phyloP scores from a whole-genome alignment of 2,329 filamentous ascomycete species.

The Penicillium digitatum region DNA sequence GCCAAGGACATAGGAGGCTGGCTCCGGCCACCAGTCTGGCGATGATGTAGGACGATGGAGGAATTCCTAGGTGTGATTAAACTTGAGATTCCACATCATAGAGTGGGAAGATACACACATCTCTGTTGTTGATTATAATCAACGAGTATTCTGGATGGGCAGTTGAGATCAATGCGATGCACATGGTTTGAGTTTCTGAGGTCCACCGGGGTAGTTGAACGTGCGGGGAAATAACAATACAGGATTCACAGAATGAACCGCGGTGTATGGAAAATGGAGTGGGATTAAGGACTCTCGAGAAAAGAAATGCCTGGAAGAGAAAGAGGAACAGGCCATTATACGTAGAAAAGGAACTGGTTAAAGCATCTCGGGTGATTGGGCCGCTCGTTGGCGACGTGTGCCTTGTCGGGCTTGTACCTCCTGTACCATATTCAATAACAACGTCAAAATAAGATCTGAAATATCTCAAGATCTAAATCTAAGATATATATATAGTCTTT shows the following conservation, averaged over 20 bases:
- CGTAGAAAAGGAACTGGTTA: background rate
- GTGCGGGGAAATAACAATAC: background rate
- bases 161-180: constrained; percentile 72
- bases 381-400: background rate
- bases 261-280: background rate
- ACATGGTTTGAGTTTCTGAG: constrained; percentile 56
- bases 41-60: constrained; percentile 57
- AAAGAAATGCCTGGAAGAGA: background rate
- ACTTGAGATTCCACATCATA: background rate
- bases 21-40: constrained; percentile 58
- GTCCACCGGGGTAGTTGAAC: background rate
- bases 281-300: too few species aligned
- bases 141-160: constrained; percentile 71
- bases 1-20: constrained; percentile 54
- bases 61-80: constrained; percentile 52
- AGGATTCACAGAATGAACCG: background rate
- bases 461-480: background rate
- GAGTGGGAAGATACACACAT: constrained; percentile 46
- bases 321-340: background rate
- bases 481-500: background rate
- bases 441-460: background rate
- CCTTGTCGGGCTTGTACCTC: background rate
- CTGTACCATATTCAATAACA: background rate
- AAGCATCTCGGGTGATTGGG: constrained; percentile 3
- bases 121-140: constrained; percentile 73